phyloP scores from a whole-genome alignment of 352 stramenopile genomes.

The Albugo laibachii region DNA sequence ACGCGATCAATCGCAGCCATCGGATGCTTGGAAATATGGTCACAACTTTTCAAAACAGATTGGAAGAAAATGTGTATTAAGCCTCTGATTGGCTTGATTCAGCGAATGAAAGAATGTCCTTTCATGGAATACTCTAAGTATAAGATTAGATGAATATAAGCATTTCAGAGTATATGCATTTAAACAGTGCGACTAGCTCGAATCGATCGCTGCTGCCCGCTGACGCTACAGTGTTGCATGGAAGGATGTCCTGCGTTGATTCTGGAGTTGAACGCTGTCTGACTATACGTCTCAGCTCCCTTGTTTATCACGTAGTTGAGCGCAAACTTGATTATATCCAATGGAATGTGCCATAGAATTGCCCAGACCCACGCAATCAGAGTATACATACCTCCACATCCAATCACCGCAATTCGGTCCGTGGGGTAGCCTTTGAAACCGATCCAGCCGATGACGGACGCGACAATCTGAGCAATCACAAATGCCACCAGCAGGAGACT shows the following conservation, averaged over 20 bases:
- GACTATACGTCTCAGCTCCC: conserved; percentile 20
- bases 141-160: too few relatives aligned
- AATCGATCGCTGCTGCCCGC: conserved; percentile 37
- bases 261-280: conserved; percentile 45
- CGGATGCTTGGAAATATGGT: too few relatives aligned
- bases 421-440: conserved; percentile 46
- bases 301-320: conserved; percentile 49
- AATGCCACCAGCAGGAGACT: conserved; percentile 45
- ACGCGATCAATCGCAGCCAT: too few relatives aligned
- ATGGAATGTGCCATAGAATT: conserved; percentile 50
- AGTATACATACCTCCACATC: conserved; percentile 36
- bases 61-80: too few relatives aligned
- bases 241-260: conserved; percentile 59
- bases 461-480: conserved; percentile 42
- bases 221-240: conserved; percentile 33
- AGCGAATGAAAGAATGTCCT: too few relatives aligned
- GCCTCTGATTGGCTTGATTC: too few relatives aligned
- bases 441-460: conserved; percentile 39
- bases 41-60: too few relatives aligned
- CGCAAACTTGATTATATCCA: conserved; percentile 51
- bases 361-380: conserved; percentile 44
- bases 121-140: too few relatives aligned
- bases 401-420: conserved; percentile 41
- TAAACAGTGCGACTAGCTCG: conserved; percentile 43
- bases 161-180: conserved; percentile 2